A percentile compares a stretch with the other conserved stretches of the same genome.
Conservation (phyloP, 2,329 filamentous ascomycete species). For the Arthroderma uncinatum region DNA sequence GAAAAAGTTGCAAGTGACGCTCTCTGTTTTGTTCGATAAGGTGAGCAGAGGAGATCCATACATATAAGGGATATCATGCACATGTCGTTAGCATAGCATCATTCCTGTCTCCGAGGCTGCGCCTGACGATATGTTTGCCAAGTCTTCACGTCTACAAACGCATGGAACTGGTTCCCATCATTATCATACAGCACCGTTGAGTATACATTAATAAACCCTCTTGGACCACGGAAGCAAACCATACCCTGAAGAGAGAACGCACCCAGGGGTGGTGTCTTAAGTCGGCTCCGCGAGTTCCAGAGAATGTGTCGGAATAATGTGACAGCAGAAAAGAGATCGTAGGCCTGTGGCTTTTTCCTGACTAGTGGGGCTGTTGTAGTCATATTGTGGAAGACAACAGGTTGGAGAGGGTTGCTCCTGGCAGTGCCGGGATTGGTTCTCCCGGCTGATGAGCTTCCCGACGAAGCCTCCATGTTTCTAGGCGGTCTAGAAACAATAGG, state of each 20-base stretch:
- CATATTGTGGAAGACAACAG: not conserved
- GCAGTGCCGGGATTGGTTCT: not conserved
- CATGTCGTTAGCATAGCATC: not conserved
- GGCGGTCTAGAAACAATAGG: not conserved
- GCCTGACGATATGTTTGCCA: not conserved
- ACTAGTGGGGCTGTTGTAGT: not conserved
- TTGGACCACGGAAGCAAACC: slow-evolving; percentile 5
- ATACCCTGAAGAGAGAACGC: slow-evolving; percentile 7
- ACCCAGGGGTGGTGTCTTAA: not conserved
- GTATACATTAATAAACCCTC: slow-evolving; percentile 8
- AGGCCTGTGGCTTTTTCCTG: not conserved
- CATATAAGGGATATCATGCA: too few relatives aligned
- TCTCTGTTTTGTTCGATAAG: not conserved
- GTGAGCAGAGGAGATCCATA: not conserved
- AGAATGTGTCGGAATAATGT: not conserved
- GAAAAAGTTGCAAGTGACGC: not conserved
- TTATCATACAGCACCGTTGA: slow-evolving; percentile 5
- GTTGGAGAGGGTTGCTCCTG: not conserved
- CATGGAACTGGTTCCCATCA: not conserved
- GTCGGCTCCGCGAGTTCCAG: not conserved
- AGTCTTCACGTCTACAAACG: not conserved
- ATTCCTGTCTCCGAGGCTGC: not conserved
- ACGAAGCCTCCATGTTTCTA: not conserved
- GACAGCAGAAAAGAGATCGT: not conserved
- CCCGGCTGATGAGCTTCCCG: not conserved